Percentiles rank a stretch among this genome's conserved stretches.
phyloP scores from a whole-genome alignment of 2,329 filamentous ascomycete species.

The Domatiomyces catenatus region DNA sequence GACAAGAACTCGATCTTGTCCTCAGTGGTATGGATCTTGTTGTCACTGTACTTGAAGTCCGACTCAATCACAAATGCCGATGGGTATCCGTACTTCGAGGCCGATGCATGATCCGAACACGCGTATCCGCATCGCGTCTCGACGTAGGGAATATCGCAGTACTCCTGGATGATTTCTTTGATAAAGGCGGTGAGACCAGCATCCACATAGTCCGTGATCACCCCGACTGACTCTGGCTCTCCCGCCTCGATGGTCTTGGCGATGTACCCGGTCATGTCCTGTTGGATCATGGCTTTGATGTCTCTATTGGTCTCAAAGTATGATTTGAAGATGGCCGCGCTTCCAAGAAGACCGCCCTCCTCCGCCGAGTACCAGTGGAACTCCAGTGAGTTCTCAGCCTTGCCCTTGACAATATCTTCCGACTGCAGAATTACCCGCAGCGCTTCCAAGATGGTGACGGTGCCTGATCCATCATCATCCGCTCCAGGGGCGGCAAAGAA shows the following conservation, averaged over 20 bases:
- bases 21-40: slow-evolving; percentile 57
- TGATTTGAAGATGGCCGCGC: slow-evolving; percentile 70
- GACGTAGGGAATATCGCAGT: slow-evolving; percentile 76
- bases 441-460: slow-evolving; percentile 86
- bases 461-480: slow-evolving; percentile 89
- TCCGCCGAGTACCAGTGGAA: slow-evolving; percentile 95
- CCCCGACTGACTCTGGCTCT: slow-evolving; percentile 69
- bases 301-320: slow-evolving; percentile 61
- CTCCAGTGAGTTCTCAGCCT: slow-evolving; percentile 73
- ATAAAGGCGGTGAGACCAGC: slow-evolving; percentile 71
- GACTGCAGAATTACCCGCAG: slow-evolving; percentile 65
- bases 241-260: slow-evolving; percentile 71
- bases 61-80: slow-evolving; percentile 51
- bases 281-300: slow-evolving; percentile 92
- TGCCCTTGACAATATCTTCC: slow-evolving; percentile 53
- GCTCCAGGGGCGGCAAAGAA: slow-evolving; percentile 75
- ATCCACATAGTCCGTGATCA: slow-evolving; percentile 87
- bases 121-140: slow-evolving; percentile 83
- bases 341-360: slow-evolving; percentile 73
- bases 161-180: slow-evolving; percentile 72
- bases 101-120: slow-evolving; percentile 55
- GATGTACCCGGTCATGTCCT: slow-evolving; percentile 91
- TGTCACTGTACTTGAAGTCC: slow-evolving; percentile 44
- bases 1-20: slow-evolving; percentile 57
- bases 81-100: slow-evolving; percentile 50